phyloP scores from a whole-genome alignment of 805 yeast species.

The Wickerhamiella slavikovae region DNA sequence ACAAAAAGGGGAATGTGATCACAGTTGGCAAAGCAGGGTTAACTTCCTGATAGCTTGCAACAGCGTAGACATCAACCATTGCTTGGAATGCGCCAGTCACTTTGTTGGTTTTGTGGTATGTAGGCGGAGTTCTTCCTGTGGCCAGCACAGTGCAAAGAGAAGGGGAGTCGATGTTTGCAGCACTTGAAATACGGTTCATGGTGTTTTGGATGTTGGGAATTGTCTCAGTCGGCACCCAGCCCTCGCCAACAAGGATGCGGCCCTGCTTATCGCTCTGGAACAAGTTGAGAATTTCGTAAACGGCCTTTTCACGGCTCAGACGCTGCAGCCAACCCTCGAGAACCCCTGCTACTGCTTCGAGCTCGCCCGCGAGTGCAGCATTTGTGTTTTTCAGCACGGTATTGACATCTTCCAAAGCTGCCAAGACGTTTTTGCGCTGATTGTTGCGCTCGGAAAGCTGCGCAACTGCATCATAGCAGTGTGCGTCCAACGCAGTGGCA shows the following conservation, averaged over 20 bases:
- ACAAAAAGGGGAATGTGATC: constrained; percentile 94
- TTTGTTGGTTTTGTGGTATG: constrained; percentile 84
- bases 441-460: constrained; percentile 18
- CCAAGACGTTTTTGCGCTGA: constrained; percentile 22
- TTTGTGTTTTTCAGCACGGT: constrained; percentile 45
- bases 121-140: constrained; percentile 81
- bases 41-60: constrained; percentile 82
- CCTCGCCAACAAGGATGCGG: constrained; percentile 79
- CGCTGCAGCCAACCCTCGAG: constrained; percentile 53
- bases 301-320: constrained; percentile 61
- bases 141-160: constrained; percentile 34
- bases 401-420: constrained; percentile 31
- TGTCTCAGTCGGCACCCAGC: constrained; percentile 84
- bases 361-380: constrained; percentile 53
- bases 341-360: constrained; percentile 56
- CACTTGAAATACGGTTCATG: constrained; percentile 40
- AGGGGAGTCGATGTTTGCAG: constrained; percentile 23
- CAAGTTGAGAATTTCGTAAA: constrained; percentile 56
- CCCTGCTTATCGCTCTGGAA: constrained; percentile 70
- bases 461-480: constrained; percentile 39
- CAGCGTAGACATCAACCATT: constrained; percentile 89
- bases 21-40: constrained; percentile 92
- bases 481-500: constrained; percentile 79
- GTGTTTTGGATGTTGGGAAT: constrained; percentile 42
- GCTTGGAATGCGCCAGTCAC: constrained; percentile 84